Base-by-base conservation (phyloP, 2,329 filamentous ascomycete genomes). In the Sporothrix globosa region DNA sequence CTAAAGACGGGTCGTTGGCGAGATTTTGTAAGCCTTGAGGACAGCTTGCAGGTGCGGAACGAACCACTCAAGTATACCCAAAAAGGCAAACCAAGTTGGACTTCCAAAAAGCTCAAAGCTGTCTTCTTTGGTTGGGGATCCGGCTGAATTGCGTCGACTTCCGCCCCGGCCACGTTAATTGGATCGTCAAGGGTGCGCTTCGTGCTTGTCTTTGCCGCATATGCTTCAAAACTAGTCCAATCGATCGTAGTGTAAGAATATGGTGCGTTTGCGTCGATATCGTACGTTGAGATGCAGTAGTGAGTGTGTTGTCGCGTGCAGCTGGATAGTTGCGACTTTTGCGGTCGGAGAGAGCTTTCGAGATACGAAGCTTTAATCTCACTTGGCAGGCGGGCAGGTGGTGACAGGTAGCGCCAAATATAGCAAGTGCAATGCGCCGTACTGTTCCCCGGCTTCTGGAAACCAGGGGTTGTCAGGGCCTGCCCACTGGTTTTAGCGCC, bases 41-140 rank as follows among this genome's bases (percentile, higher is more conserved):
- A 72, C 73, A 74, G 72, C 72, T 74, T 74, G 73, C 73, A 73
- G 70, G 46, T 69, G 69, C 63, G 63, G 50, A 67, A 19, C n/a
- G 10, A 34, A 52, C 21, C 66, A 48, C 39, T 10, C 21, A 54
- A 17, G 0, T 56, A 3, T 52, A 52, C 10, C 27, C 41, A 54
- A 44, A 19, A 54, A 53, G 17, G 56, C n/a, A 27, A n/a, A 14
- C 41, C 11, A 44, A 44, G 17, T 14, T 13, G 41, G 13, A 7
- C 11, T 44, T 21, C 19, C 67, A 58, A 66, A 19, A 63, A 52
- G 34, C 46, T 41, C 65, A 60, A 67, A 69, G 44, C 67, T 56
- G 71, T 50, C 39, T 65, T 70, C 24, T 68, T 68, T 50, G 56
- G 44, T 53, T 58, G 30, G 27, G 30, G 58, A 68, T 54, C 60